Evolutionary conservation across 768 basidiomycete species (phyloP).

Genomic region (Filobasidium floriforme): DNA sequence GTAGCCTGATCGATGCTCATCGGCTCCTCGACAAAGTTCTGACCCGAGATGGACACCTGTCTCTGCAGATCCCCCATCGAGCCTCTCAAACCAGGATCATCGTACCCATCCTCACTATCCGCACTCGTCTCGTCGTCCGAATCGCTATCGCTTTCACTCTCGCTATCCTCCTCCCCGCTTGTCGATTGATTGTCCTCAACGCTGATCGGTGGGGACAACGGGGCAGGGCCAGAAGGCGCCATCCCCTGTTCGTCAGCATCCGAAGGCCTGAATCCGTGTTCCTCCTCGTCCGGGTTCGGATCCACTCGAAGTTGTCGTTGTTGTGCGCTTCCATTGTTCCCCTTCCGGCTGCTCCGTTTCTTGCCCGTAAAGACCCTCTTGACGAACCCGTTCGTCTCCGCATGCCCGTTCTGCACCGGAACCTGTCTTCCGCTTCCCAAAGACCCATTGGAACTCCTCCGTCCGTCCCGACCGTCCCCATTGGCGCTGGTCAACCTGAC

Average conservation of each 20-base stretch:
- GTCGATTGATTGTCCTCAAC: constrained; percentile 25
- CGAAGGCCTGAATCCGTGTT: constrained; percentile 1
- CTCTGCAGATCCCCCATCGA: neutral
- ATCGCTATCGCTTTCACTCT: neutral
- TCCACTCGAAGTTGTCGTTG: neutral
- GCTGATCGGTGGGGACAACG: constrained; percentile 42
- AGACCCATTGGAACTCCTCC: neutral
- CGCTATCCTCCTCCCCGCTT: neutral
- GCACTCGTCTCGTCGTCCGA: neutral
- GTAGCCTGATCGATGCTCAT: neutral
- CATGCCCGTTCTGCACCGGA: neutral
- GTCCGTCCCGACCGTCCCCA: neutral
- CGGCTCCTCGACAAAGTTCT: neutral
- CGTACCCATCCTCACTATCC: constrained; percentile 3
- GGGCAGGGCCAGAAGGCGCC: constrained; percentile 20
- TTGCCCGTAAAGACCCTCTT: constrained; percentile 7
- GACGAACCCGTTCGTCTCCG: constrained; percentile 16
- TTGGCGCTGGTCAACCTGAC: constrained; percentile 6
- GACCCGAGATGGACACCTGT: neutral
- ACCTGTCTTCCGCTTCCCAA: neutral
- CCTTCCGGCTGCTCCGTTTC: too few species aligned
- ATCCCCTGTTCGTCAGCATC: constrained; percentile 7
- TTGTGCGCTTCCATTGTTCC: constrained; percentile 16
- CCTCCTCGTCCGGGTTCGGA: constrained; percentile 4
- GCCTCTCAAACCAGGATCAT: neutral